These are phyloP conservation scores for Suhomyces taliae DNA, from an alignment of 1,139 yeast species.

Conservation along the genomic window DNA sequence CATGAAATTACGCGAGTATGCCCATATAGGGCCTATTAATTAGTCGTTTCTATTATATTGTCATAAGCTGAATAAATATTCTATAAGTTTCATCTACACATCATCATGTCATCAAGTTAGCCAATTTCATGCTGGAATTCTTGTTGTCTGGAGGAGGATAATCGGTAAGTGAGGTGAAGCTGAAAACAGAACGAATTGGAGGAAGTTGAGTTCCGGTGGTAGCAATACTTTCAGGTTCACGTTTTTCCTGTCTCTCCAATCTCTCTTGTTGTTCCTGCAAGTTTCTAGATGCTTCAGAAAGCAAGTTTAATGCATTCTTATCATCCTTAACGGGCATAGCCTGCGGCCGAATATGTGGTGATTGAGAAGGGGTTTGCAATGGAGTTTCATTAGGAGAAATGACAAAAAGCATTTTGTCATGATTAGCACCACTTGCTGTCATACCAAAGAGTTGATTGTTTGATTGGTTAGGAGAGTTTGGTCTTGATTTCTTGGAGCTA, in stretches of 20 bases:
- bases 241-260: slow-evolving; percentile 3
- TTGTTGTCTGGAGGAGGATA: slow-evolving; percentile 13
- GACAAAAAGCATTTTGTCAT: slow-evolving; percentile 15
- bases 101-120: slow-evolving; percentile 15
- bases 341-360: slow-evolving; percentile 40
- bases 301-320: slow-evolving; percentile 17
- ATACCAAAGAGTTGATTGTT: slow-evolving; percentile 13
- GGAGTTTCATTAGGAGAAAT: slow-evolving; percentile 42
- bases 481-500: slow-evolving; percentile 39
- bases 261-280: slow-evolving; percentile 17
- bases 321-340: slow-evolving; percentile 2
- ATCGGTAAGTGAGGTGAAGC: slow-evolving; percentile 22
- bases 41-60: background rate
- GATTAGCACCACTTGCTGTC: slow-evolving; percentile 1
- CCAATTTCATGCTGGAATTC: slow-evolving; percentile 14
- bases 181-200: slow-evolving; percentile 44
- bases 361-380: slow-evolving; percentile 45
- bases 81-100: background rate
- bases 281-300: slow-evolving; percentile 24
- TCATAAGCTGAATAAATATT: background rate
- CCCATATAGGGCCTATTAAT: too few species aligned
- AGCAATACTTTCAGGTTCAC: slow-evolving; percentile 29
- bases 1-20: too few species aligned
- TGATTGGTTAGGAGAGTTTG: slow-evolving; percentile 36
- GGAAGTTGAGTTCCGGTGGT: slow-evolving; percentile 45